A percentile compares a stretch with the other conserved stretches of the same genome.
These are phyloP conservation scores for Backusella tarrabulga DNA, from an alignment of 192 early-diverging fungal genomes.

Conservation along the genomic window DNA sequence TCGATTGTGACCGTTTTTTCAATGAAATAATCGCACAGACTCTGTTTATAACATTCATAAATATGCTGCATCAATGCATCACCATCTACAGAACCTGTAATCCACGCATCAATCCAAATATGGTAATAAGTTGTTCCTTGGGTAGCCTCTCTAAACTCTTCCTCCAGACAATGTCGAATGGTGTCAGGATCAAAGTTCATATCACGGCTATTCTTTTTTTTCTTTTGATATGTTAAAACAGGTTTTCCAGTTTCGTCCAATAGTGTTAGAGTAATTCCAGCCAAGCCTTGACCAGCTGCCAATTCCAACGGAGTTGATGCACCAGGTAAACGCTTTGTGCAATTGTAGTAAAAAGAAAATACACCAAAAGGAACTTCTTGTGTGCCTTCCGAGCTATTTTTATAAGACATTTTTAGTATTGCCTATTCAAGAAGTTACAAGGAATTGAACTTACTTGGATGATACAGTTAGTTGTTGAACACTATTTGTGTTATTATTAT, in stretches of 20 bases:
- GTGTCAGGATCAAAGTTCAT: conserved; percentile 10
- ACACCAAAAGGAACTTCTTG: conserved; percentile 27
- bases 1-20: conserved; percentile 18
- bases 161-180: conserved; percentile 18
- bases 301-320: conserved; percentile 39
- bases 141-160: conserved; percentile 22
- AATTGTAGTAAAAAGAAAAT: conserved; percentile 53
- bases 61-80: conserved; percentile 43
- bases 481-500: background rate
- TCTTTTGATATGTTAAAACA: conserved; percentile 30
- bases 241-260: conserved; percentile 38
- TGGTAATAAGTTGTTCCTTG: conserved; percentile 22
- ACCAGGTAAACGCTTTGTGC: conserved; percentile 22
- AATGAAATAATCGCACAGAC: conserved; percentile 54
- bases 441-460: background rate
- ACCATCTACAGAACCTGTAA: conserved; percentile 41
- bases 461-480: background rate
- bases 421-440: background rate
- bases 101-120: conserved; percentile 50
- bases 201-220: background rate
- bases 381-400: background rate
- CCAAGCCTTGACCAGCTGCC: conserved; percentile 47
- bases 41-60: conserved; percentile 49
- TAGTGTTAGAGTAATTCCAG: conserved; percentile 53
- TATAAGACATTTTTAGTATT: background rate